A percentile compares a stretch with the other conserved stretches of the same genome.
phyloP scores from a whole-genome alignment of 2,329 filamentous ascomycete genomes.

The Domatiomyces globalis region DNA sequence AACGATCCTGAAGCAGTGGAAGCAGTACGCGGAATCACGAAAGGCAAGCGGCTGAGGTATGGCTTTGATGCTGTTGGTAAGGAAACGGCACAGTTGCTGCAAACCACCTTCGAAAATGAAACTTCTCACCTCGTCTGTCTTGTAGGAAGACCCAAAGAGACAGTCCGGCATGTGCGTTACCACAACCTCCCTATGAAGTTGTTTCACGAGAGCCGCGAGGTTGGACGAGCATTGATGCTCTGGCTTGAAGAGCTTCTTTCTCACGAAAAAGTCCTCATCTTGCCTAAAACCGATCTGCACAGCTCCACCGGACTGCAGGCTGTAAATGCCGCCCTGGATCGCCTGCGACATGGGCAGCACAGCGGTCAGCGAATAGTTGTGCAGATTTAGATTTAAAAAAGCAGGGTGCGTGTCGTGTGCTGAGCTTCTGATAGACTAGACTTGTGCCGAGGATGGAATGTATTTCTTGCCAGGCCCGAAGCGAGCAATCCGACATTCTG shows the following conservation, averaged over 20 bases:
- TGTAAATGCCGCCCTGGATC: slow-evolving; percentile 54
- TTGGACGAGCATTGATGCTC: slow-evolving; percentile 48
- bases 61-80: slow-evolving; percentile 54
- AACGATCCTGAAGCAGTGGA: slow-evolving; percentile 49
- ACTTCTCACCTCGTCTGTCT: slow-evolving; percentile 50
- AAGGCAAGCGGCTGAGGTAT: slow-evolving; percentile 43
- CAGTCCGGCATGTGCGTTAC: slow-evolving; percentile 26
- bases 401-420: no score
- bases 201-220: slow-evolving; percentile 52
- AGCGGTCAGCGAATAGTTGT: slow-evolving; percentile 59
- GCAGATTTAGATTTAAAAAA: slow-evolving; percentile 1
- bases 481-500: no score
- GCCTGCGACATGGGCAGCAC: slow-evolving; percentile 50
- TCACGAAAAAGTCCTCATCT: slow-evolving; percentile 36
- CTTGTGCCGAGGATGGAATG: no score
- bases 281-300: slow-evolving; percentile 49
- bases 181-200: slow-evolving; percentile 62
- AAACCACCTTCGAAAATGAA: slow-evolving; percentile 19
- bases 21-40: slow-evolving; percentile 41
- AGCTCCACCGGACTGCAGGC: slow-evolving; percentile 49
- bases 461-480: no score
- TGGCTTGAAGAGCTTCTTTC: slow-evolving; percentile 57
- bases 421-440: no score
- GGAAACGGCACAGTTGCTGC: slow-evolving; percentile 46
- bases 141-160: slow-evolving; percentile 48